phyloP scores from a whole-genome alignment of 345 rosid species.

The Moricandia moricandioides region DNA sequence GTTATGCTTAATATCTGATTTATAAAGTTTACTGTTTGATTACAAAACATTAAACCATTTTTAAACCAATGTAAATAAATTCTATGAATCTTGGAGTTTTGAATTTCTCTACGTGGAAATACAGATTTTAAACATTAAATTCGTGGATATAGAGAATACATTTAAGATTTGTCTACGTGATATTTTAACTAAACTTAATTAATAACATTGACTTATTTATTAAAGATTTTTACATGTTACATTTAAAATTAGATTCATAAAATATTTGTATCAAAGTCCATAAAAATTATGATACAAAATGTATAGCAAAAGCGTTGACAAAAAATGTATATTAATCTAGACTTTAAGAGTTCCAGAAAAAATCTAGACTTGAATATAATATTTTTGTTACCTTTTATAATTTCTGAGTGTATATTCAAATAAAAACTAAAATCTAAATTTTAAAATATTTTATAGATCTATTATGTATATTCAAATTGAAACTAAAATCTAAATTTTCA shows the following conservation, averaged over 20 bases:
- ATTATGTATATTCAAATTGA: no score
- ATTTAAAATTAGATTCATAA: neutral
- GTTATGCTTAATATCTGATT: no score
- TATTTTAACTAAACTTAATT: neutral
- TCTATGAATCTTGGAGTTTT: no score
- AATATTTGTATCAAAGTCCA: neutral
- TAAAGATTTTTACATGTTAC: neutral
- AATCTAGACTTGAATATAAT: neutral
- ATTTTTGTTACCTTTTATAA: neutral
- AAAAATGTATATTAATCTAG: neutral
- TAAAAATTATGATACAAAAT: neutral
- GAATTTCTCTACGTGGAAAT: no score
- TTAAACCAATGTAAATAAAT: no score
- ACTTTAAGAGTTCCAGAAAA: neutral
- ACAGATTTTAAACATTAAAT: no score
- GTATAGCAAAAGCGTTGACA: neutral
- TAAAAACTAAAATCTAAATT: no score
- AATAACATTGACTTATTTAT: neutral
- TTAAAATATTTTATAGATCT: no score
- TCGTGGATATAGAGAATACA: no score
- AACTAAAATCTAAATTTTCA: neutral
- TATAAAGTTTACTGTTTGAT: no score
- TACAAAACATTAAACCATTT: no score
- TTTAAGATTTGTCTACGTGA: neutral
- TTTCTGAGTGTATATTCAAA: no score